phyloP scores from a whole-genome alignment of 192 early-diverging fungal species.

The Entomortierella beljakovae region DNA sequence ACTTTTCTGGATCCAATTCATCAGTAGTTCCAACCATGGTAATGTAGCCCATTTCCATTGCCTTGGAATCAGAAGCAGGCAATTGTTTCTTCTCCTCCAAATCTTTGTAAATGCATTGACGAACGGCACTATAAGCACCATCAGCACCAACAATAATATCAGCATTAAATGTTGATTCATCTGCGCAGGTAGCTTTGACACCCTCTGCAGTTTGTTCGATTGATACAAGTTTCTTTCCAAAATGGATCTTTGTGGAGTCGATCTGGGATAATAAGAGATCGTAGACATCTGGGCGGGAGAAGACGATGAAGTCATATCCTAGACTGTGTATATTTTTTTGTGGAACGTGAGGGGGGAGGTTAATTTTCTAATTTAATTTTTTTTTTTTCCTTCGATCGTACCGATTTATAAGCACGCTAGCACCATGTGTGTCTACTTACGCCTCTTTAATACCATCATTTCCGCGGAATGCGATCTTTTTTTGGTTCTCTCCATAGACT shows the following conservation, averaged over 20 bases:
- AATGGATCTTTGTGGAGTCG: conserved; percentile 17
- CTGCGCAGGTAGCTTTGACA: conserved; percentile 15
- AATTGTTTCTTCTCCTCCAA: conserved; percentile 12
- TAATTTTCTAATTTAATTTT: no score
- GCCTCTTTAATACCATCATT: conserved; percentile 34
- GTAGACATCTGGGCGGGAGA: conserved; percentile 29
- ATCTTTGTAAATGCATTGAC: conserved; percentile 15
- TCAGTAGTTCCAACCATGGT: conserved; percentile 44
- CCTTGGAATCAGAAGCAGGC: conserved; percentile 13
- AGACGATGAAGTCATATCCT: conserved; percentile 36
- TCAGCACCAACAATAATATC: conserved; percentile 43
- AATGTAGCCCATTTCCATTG: conserved; percentile 21
- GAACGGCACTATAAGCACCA: conserved; percentile 35
- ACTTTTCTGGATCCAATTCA: conserved; percentile 16
- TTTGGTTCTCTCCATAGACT: conserved; percentile 20
- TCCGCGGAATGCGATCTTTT: conserved; percentile 24
- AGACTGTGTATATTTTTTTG: conserved; percentile 6
- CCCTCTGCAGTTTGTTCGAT: conserved; percentile 3
- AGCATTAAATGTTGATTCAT: conserved; percentile 20
- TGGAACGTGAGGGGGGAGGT: background rate
- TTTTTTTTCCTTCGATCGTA: no score
- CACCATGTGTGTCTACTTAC: conserved; percentile 15
- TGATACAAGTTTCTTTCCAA: conserved; percentile 28
- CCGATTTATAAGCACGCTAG: no score
- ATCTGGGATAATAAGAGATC: conserved; percentile 21